Conservation (phyloP, 352 stramenopile genomes). For the Thalassiosira allenii region DNA sequence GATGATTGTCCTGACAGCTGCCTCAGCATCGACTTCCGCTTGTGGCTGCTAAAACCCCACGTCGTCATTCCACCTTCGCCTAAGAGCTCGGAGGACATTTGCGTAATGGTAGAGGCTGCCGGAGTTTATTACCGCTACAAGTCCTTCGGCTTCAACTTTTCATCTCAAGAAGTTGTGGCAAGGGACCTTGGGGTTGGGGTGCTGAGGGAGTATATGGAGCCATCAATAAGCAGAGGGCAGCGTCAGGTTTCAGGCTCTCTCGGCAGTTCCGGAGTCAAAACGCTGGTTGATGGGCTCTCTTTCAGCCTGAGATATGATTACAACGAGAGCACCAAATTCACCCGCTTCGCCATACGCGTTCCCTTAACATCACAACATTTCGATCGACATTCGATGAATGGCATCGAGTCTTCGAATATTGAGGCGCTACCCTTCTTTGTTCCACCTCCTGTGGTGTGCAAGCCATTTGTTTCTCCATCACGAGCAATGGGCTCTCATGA, state of each 20-base stretch:
- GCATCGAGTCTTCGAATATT: conserved; percentile 67
- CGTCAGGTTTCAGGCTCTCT: conserved; percentile 65
- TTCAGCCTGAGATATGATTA: conserved; percentile 80
- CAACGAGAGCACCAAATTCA: conserved; percentile 75
- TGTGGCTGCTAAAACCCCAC: conserved; percentile 68
- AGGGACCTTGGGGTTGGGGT: conserved; percentile 74
- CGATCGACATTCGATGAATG: conserved; percentile 57
- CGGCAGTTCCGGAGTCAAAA: conserved; percentile 58
- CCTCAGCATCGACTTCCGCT: conserved; percentile 82
- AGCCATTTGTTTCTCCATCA: conserved; percentile 61
- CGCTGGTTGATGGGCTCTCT: conserved; percentile 81
- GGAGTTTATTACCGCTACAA: conserved; percentile 83
- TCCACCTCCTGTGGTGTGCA: conserved; percentile 70
- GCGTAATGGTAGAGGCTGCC: conserved; percentile 58
- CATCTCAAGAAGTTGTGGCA: conserved; percentile 76
- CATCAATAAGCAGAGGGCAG: conserved; percentile 52
- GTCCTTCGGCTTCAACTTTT: conserved; percentile 66
- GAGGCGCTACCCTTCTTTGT: conserved; percentile 66
- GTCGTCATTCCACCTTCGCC: conserved; percentile 55
- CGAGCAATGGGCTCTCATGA: conserved; percentile 60
- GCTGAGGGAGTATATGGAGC: conserved; percentile 59
- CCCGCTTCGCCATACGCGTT: conserved; percentile 69
- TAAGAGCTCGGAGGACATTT: conserved; percentile 22
- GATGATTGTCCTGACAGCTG: conserved; percentile 35
- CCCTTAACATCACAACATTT: conserved; percentile 68